Evolutionary conservation across 345 rosid species (phyloP).

Genomic region (Cardamine chenopodiifolia): DNA sequence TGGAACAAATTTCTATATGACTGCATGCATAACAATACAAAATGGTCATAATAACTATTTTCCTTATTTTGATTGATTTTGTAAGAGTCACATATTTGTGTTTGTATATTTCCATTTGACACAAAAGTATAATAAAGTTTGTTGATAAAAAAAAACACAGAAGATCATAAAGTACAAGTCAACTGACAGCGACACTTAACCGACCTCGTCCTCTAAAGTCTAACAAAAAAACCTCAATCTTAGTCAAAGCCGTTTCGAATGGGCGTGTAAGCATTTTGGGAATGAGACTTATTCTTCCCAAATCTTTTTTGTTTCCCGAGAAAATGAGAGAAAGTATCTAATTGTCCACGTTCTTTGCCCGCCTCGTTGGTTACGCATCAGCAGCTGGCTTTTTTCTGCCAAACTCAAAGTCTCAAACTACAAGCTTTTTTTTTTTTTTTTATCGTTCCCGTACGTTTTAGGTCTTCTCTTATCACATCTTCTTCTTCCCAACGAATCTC

Average conservation of each 20-base stretch:
- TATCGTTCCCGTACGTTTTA: constrained; percentile 12
- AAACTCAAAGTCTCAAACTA: background rate
- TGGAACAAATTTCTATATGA: background rate
- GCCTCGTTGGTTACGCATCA: constrained; percentile 48
- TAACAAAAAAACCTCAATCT: constrained; percentile 14
- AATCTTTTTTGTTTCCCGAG: constrained; percentile 30
- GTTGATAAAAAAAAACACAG: background rate
- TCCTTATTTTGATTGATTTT: background rate
- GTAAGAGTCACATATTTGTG: background rate
- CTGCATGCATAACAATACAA: background rate
- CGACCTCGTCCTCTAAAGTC: constrained; percentile 25
- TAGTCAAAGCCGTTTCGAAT: constrained; percentile 18
- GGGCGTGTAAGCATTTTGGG: constrained; percentile 1
- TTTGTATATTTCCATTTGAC: background rate
- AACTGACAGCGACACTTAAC: constrained; percentile 28
- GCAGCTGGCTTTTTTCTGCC: constrained; percentile 39
- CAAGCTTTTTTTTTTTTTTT: constrained; percentile 7
- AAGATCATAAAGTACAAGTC: background rate
- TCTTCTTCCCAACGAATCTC: constrained; percentile 3
- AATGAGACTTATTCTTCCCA: constrained; percentile 4
- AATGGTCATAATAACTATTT: too few species aligned
- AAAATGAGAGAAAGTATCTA: constrained; percentile 38
- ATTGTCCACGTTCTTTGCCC: constrained; percentile 46
- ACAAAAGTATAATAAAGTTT: background rate
- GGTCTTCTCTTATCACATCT: constrained; percentile 8